Base-by-base conservation (phyloP, 495 filamentous ascomycete species). In the Talaromyces trachyspermus region DNA sequence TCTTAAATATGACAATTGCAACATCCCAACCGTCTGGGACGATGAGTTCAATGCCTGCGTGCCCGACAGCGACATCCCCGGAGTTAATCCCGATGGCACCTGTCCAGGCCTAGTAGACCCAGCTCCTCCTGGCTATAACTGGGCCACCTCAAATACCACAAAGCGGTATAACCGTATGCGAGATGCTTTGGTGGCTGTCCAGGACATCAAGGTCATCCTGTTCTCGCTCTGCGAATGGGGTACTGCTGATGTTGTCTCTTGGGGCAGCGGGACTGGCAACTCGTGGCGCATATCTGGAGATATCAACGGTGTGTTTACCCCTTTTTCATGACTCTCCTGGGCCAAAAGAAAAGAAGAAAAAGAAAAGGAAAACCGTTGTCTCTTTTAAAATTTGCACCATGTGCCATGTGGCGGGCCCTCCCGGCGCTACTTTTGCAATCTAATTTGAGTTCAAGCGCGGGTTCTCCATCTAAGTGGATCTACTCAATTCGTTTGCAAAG, bases 1-100 rank as follows among this genome's bases (percentile, higher is more conserved):
- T 49, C 63, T 84, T 25, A 86, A 88, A 62, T 86, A 87, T 50
- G 84, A 88, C 59, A 86, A 85, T 63, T 87, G 84, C 61, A 63
- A 68, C 36, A 65, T 72, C 20, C 70, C 71, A 38, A 49, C 49
- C 15, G 57, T 66, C 51, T 70, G 62, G 64, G 60, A 51, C 9
- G 70, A 72, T 54, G 35, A 57, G 3, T 74, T 75, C 52, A 65
- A 45, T 6, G 43, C 53, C 40, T 70, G 66, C 46, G 59, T 69
- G 5, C 62, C 69, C 14, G 66, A 70, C 33, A 44, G 44, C 4
- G 41, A 49, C 43, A 30, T 26, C 20, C 32, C 30, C 17, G 24
- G 37, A 12, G 52, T 50, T 12, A 57, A 57, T 37, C 62, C 61
- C 4, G 66, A 71, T 48, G 68, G 66, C 33, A 72, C 68, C n/a